Percentiles rank a stretch among this genome's conserved stretches.
Conservation (phyloP, 192 early-diverging fungal genomes). For the Linnemannia zychae region DNA sequence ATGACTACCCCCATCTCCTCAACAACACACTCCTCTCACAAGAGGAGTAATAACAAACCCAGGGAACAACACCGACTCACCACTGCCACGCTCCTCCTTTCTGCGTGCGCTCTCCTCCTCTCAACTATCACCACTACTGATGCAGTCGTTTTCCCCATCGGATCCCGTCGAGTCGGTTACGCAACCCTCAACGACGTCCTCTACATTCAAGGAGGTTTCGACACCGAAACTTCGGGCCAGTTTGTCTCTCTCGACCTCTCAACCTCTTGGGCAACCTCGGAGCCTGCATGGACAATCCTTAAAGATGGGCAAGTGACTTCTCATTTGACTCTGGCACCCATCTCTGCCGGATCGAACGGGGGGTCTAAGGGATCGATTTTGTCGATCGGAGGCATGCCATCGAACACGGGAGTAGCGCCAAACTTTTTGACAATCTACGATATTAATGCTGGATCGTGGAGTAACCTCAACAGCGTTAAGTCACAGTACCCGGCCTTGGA, state of each 20-base stretch:
- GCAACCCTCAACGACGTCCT: conserved; percentile 31
- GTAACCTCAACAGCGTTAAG: background rate
- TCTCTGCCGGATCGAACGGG: conserved; percentile 22
- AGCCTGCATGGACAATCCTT: conserved; percentile 22
- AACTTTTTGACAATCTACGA: conserved; percentile 24
- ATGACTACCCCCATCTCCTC: background rate
- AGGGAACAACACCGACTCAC: background rate
- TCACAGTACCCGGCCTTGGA: conserved; percentile 26
- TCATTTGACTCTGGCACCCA: conserved; percentile 28
- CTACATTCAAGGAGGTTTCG: conserved; percentile 49
- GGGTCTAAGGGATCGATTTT: conserved; percentile 24
- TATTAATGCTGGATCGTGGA: conserved; percentile 13
- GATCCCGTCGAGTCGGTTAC: conserved; percentile 40
- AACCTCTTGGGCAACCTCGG: conserved; percentile 20
- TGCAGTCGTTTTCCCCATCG: background rate
- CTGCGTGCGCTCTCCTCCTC: background rate
- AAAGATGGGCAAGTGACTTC: conserved; percentile 23
- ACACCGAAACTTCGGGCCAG: conserved; percentile 7
- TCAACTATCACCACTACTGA: background rate
- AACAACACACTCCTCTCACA: background rate
- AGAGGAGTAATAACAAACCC: background rate
- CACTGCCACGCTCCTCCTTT: background rate
- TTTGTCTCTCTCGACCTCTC: conserved; percentile 46
- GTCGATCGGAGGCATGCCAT: conserved; percentile 33
- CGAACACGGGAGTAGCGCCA: background rate